Conservation (phyloP, 129 eudicot genomes). For the Chrysanthemum seticuspe region DNA sequence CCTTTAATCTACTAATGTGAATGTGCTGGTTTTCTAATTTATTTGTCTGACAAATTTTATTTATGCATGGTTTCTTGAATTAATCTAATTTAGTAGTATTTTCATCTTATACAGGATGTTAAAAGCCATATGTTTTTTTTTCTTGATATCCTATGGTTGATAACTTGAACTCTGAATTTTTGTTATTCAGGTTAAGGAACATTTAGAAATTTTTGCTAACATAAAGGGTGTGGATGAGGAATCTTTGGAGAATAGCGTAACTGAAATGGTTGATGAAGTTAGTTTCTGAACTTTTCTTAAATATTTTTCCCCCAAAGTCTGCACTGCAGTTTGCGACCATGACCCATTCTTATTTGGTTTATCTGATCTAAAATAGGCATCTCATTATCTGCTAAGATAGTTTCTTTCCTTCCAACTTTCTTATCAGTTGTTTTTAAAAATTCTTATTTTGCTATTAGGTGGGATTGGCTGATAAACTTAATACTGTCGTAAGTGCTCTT, state of each 20-base stretch:
- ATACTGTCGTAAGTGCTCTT: conserved; percentile 77
- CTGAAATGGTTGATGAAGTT: conserved; percentile 96
- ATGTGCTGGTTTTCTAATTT: neutral
- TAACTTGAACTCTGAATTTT: conserved; percentile 22
- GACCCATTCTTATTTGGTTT: conserved; percentile 4
- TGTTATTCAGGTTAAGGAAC: conserved; percentile 84
- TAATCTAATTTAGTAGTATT: too few relatives aligned
- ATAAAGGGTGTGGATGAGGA: conserved; percentile 87
- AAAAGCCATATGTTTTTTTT: conserved; percentile 1
- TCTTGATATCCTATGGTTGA: conserved; percentile 16
- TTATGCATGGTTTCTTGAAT: too few relatives aligned
- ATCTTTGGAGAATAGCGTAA: conserved; percentile 56
- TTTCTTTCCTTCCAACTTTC: neutral
- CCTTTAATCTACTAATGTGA: neutral
- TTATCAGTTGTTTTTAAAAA: neutral
- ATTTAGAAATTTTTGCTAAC: conserved; percentile 87
- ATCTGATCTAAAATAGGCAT: neutral
- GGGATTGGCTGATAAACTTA: conserved; percentile 92
- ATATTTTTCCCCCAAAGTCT: conserved; percentile 10
- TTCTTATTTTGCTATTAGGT: conserved; percentile 48
- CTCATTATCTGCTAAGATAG: conserved; percentile 14
- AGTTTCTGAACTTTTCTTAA: conserved; percentile 39
- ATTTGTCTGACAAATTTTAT: neutral
- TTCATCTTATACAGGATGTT: conserved; percentile 6
- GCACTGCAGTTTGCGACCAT: neutral